Evolutionary conservation across 768 basidiomycete species (phyloP).

Genomic region (Nidularia pulvinata): DNA sequence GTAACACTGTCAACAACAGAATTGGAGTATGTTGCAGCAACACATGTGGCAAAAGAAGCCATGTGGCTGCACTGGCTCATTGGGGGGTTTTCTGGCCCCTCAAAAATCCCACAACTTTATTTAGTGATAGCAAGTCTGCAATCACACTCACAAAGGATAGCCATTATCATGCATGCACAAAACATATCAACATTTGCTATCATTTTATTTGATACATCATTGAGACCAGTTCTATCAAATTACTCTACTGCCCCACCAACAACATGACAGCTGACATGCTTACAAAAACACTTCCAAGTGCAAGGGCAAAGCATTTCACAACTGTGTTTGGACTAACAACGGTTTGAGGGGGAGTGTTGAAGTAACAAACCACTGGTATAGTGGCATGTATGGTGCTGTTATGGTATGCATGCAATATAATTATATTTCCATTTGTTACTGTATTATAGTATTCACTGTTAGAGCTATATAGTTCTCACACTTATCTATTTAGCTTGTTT

Average conservation of each 20-base stretch:
- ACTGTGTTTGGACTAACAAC: too few species aligned
- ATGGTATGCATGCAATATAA: too few species aligned
- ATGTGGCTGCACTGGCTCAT: background rate
- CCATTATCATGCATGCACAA: background rate
- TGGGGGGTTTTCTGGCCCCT: background rate
- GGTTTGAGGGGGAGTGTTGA: too few species aligned
- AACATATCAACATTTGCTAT: background rate
- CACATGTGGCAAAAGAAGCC: background rate
- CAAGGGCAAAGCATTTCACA: too few species aligned
- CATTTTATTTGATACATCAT: too few species aligned
- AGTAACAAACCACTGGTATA: too few species aligned
- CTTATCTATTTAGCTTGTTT: too few species aligned
- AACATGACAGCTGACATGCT: background rate
- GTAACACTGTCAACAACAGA: slow-evolving; percentile 1
- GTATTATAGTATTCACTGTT: too few species aligned
- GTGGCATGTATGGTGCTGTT: too few species aligned
- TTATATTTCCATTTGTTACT: too few species aligned
- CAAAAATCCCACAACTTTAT: background rate
- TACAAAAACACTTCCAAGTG: background rate
- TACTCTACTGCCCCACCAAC: background rate
- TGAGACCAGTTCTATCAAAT: background rate
- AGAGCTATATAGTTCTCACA: too few species aligned
- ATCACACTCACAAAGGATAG: background rate
- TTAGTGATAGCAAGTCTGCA: background rate
- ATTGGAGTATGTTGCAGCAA: background rate